Conservation (phyloP, 306 rosid species). For the Arachis stenosperma region DNA sequence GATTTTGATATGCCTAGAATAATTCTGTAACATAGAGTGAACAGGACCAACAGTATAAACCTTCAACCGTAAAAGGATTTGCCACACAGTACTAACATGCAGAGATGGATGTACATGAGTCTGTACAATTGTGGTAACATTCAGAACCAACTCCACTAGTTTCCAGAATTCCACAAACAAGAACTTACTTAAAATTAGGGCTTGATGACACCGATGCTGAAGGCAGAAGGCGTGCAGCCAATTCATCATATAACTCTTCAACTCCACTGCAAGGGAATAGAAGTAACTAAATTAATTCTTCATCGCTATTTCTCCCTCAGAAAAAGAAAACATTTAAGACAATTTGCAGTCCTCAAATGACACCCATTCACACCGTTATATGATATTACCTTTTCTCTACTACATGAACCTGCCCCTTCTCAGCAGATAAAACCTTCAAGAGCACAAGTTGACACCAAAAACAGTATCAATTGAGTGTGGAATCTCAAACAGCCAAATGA, state of each 20-base stretch:
- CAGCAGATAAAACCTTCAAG: conserved; percentile 60
- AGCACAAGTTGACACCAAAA: conserved; percentile 18
- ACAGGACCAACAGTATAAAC: not conserved
- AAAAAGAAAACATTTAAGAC: not conserved
- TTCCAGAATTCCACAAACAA: conserved; percentile 32
- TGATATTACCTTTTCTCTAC: conserved; percentile 66
- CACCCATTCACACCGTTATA: not conserved
- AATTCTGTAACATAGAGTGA: not conserved
- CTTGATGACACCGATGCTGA: conserved; percentile 50
- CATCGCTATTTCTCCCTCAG: conserved; percentile 13
- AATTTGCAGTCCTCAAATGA: conserved; percentile 2
- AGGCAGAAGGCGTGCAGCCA: conserved; percentile 69
- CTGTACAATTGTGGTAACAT: conserved; percentile 8
- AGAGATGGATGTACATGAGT: conserved; percentile 26
- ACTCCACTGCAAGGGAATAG: conserved; percentile 51
- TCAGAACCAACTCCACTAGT: conserved; percentile 25
- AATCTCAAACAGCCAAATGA: conserved; percentile 13
- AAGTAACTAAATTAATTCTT: not conserved
- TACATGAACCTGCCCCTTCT: conserved; percentile 54
- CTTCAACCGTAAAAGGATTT: conserved; percentile 20
- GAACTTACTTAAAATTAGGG: conserved; percentile 68
- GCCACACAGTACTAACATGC: conserved; percentile 12
- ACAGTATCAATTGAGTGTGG: conserved; percentile 7
- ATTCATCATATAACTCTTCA: conserved; percentile 72
- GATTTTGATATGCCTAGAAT: conserved; percentile 13